Conservation (phyloP, 331 rosid genomes). For the Dryas integrifolia region DNA sequence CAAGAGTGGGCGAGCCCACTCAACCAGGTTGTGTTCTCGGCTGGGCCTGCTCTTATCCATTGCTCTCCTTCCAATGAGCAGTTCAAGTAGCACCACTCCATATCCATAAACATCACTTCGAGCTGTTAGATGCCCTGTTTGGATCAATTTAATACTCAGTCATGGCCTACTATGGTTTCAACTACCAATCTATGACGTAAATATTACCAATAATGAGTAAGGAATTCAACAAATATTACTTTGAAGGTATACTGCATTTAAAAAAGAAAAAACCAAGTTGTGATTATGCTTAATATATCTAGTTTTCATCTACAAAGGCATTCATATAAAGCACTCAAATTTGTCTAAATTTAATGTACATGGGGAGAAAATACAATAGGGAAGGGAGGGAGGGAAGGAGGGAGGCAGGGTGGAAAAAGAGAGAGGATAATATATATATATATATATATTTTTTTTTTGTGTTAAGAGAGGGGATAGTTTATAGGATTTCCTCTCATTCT, state of each 20-base stretch:
- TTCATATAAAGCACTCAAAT: not conserved
- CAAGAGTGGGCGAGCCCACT: constrained; percentile 90
- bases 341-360: not conserved
- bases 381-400: not conserved
- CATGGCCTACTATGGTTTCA: not conserved
- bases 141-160: constrained; percentile 27
- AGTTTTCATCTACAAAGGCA: constrained; percentile 1
- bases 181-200: not conserved
- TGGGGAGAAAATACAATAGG: not conserved
- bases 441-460: too few species aligned
- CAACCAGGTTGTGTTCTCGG: constrained; percentile 86
- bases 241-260: not conserved
- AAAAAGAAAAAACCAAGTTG: not conserved
- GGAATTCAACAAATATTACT: not conserved
- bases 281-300: not conserved
- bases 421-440: too few species aligned
- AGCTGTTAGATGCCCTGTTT: constrained; percentile 88
- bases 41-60: constrained; percentile 95
- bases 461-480: too few species aligned
- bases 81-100: constrained; percentile 88
- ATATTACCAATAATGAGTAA: not conserved
- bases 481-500: not conserved
- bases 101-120: constrained; percentile 92
- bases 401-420: too few species aligned
- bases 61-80: constrained; percentile 87